phyloP scores from a whole-genome alignment of 148 eudicot genomes.

The Cornus suecica region DNA sequence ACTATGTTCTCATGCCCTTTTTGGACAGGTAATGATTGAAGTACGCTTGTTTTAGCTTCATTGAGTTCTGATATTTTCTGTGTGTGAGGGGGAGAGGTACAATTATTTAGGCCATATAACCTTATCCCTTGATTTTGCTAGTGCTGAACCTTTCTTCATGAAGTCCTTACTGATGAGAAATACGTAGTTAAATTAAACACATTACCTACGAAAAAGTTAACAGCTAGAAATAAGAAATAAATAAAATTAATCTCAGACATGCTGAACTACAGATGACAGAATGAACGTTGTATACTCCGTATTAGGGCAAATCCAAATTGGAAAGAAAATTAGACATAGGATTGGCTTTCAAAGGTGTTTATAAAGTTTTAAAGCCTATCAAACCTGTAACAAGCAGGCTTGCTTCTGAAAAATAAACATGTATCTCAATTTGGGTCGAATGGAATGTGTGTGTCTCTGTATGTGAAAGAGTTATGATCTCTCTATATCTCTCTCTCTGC shows the following conservation, averaged over 20 bases:
- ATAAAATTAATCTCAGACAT: background rate
- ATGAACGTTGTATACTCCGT: background rate
- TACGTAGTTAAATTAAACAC: background rate
- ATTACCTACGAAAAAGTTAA: background rate
- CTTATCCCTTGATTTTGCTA: background rate
- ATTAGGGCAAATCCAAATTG: background rate
- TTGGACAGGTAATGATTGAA: conserved; percentile 73
- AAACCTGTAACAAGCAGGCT: too few species aligned
- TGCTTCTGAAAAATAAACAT: too few species aligned
- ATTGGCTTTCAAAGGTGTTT: too few species aligned
- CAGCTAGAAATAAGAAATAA: background rate
- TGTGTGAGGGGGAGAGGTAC: background rate
- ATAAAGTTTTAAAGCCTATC: too few species aligned
- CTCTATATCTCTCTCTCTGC: too few species aligned
- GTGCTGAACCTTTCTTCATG: background rate
- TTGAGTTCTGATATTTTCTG: background rate
- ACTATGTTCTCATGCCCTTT: conserved; percentile 92
- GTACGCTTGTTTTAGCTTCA: conserved; percentile 14
- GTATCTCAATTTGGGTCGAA: too few species aligned
- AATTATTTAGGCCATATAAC: too few species aligned
- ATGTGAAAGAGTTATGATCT: too few species aligned
- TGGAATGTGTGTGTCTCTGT: too few species aligned
- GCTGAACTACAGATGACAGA: background rate
- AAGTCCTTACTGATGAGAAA: background rate
- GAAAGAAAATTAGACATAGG: too few species aligned